Evolutionary conservation across 2,329 filamentous ascomycete genomes (phyloP), one percentile per base, ranked within the genome.

Genomic region (Xylariaceae sp.): DNA sequence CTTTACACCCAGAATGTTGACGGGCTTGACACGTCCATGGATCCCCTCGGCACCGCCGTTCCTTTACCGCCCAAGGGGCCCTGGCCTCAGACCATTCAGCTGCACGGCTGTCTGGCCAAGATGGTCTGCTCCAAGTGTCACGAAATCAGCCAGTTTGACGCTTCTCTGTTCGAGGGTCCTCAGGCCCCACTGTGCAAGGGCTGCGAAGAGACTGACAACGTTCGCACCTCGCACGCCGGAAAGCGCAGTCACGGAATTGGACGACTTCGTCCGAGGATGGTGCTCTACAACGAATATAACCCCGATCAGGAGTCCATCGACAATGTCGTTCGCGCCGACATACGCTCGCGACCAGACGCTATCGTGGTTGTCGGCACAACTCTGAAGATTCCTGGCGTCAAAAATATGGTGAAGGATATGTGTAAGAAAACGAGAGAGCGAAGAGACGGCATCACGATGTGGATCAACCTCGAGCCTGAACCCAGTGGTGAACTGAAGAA

Each of bases 1-100:
- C 78, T 99, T 6, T 99, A 99, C 68, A 92, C 89, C 2, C 94
- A 99, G 66, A 99, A 99, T 60, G 92, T 99, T 32, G 94, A 99
- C 71, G 90, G 91, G 51, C 87, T 99, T 57, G 94, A 99, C 62
- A 94, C 89, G 0, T 81, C 83, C 7, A 79, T 99, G 68, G 75
- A 83, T 42, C 91, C 92, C 2, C 75, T 99, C 9, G 78, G 80
- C 22, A 97, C 94, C 0, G 78, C 80, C 45, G 84, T 96, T 1
- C 94, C 94, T 1, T 76, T 99, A 11, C 86, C 85, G 53, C 58
- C 81, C 57, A 95, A 94, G 66, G 90, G 85, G 0, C 91, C 91
- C 14, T 99, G 94, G 94, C 94, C 94, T 2, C 84, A 83, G 57
- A 95, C 94, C 1, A 83, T 99, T 53, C 94, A 97, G 68, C 78